Evolutionary conservation across 2,329 filamentous ascomycete genomes (phyloP).

Genomic region (Aspergillus versicolor): DNA sequence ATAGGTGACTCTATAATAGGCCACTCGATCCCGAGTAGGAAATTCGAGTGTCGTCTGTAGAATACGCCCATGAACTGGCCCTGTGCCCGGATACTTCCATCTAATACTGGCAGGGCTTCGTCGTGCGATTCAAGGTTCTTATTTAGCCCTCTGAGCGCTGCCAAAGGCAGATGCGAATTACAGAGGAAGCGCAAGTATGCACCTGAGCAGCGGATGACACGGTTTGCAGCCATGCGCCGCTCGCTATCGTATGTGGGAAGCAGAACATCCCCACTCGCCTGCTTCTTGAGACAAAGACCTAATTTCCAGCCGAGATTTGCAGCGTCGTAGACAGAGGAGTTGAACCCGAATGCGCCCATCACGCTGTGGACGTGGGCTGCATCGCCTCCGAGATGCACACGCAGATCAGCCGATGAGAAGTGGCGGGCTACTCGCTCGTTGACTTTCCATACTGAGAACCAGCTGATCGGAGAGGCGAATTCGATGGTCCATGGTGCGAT

Average conservation of each 20-base stretch:
- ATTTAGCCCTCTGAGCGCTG: neutral
- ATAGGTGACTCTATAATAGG: neutral
- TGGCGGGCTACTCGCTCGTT: neutral
- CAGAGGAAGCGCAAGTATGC: constrained; percentile 1
- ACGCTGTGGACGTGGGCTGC: constrained; percentile 5
- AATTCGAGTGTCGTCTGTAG: neutral
- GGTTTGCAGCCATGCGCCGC: neutral
- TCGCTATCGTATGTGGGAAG: constrained; percentile 1
- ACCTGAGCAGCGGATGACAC: neutral
- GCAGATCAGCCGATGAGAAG: neutral
- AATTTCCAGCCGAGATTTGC: constrained; percentile 1
- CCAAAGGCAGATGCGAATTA: neutral
- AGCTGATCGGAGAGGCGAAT: constrained; percentile 5
- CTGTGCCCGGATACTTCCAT: neutral
- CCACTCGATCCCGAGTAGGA: neutral
- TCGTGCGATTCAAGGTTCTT: neutral
- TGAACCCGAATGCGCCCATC: constrained; percentile 1
- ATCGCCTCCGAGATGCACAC: neutral
- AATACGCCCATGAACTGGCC: neutral
- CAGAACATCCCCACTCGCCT: neutral
- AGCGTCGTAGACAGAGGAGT: constrained; percentile 1
- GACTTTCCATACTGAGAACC: constrained; percentile 11
- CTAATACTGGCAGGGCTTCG: neutral
- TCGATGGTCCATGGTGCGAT: constrained; percentile 3
- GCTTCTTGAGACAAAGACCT: neutral